These are phyloP conservation scores for Willaertia magna DNA, from an alignment of 208 protist genomes.

Conservation along the genomic window DNA sequence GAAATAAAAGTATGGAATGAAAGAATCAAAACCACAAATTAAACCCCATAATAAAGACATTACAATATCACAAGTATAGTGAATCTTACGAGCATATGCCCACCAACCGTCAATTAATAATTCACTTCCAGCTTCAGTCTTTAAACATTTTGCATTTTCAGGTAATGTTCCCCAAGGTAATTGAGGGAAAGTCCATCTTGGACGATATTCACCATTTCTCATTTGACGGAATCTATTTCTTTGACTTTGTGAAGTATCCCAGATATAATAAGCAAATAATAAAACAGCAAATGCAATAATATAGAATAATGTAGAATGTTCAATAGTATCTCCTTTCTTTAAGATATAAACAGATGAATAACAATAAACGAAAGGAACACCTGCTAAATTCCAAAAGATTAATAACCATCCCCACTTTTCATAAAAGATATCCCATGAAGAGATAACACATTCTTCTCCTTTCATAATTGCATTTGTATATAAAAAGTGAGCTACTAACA, in stretches of 20 bases:
- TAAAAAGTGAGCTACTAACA: constrained; percentile 75
- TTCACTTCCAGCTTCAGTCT: constrained; percentile 51
- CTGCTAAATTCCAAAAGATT: constrained; percentile 82
- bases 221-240: constrained; percentile 80
- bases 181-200: constrained; percentile 69
- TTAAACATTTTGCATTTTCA: constrained; percentile 67
- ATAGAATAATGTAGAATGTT: constrained; percentile 4
- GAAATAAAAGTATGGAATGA: constrained; percentile 86
- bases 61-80: constrained; percentile 79
- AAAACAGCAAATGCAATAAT: constrained; percentile 58
- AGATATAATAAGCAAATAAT: constrained; percentile 71
- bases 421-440: constrained; percentile 86
- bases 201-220: constrained; percentile 51
- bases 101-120: constrained; percentile 76
- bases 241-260: constrained; percentile 79
- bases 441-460: constrained; percentile 78
- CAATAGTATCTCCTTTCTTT: constrained; percentile 10
- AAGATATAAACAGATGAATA: constrained; percentile 67
- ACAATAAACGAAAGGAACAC: constrained; percentile 84
- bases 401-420: constrained; percentile 88
- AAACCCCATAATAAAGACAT: constrained; percentile 78
- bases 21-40: constrained; percentile 61
- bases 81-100: constrained; percentile 73
- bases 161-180: constrained; percentile 67
- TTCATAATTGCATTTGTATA: constrained; percentile 82